Evolutionary conservation across 176 grass and related monocot species (phyloP).

Genomic region (Bolboschoenus planiculmis): DNA sequence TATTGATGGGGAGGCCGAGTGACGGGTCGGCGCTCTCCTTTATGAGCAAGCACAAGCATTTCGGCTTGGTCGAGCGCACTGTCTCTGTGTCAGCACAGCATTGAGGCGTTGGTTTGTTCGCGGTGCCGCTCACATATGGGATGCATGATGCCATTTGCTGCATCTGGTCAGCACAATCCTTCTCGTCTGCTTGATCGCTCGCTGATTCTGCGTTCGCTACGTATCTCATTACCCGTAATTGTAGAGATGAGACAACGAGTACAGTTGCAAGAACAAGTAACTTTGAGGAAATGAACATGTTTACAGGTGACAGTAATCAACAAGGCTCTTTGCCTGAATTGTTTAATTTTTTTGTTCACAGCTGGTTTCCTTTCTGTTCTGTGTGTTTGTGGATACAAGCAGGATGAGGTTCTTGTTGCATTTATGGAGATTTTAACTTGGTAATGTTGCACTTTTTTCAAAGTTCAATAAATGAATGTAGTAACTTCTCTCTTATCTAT

Average conservation of each 20-base stretch:
- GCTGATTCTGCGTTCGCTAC: neutral
- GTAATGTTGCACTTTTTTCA: neutral
- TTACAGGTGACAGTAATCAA: neutral
- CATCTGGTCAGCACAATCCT: conserved; percentile 31
- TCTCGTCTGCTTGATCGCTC: neutral
- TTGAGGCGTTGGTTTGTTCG: conserved; percentile 22
- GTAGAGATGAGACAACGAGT: neutral
- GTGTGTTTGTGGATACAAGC: neutral
- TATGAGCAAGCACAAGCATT: conserved; percentile 35
- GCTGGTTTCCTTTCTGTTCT: neutral
- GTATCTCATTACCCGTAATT: neutral
- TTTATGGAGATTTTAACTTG: neutral
- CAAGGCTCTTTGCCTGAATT: neutral
- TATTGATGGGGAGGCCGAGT: conserved; percentile 28
- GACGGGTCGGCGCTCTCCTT: conserved; percentile 22
- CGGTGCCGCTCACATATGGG: conserved; percentile 15
- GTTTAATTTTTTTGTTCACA: neutral
- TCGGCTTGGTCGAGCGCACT: conserved; percentile 19
- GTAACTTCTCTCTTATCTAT: neutral
- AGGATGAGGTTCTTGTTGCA: neutral
- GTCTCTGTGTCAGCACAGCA: conserved; percentile 30
- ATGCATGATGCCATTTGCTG: conserved; percentile 33
- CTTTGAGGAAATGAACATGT: neutral
- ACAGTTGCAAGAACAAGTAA: neutral
- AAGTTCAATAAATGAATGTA: conserved; percentile 4